Percentiles rank a stretch among this genome's conserved stretches.
Conservation (phyloP, 192 early-diverging fungal species). For the Rhizoclosmatium globosum region DNA sequence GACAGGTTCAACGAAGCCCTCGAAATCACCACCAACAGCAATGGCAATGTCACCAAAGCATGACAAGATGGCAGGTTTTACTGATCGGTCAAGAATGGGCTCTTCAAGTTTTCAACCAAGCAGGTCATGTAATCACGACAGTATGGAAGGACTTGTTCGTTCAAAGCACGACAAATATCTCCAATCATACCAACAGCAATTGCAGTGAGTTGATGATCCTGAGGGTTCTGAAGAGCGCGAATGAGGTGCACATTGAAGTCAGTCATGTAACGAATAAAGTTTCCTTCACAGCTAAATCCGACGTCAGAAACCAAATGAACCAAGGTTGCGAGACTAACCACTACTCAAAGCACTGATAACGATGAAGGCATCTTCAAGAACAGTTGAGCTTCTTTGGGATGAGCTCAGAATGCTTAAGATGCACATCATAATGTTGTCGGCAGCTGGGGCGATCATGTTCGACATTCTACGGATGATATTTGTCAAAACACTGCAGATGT, state of each 20-base stretch:
- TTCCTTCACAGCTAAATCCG: constrained; percentile 72
- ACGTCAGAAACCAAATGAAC: not conserved
- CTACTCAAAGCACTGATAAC: constrained; percentile 85
- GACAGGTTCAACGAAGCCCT: constrained; percentile 77
- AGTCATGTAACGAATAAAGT: constrained; percentile 90
- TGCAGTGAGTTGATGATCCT: constrained; percentile 90
- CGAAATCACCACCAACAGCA: constrained; percentile 88
- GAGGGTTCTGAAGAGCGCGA: constrained; percentile 83
- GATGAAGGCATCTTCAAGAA: constrained; percentile 93
- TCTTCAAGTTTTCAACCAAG: constrained; percentile 80
- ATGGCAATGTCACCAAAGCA: constrained; percentile 98
- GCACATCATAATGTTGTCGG: constrained; percentile 91
- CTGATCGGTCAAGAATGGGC: constrained; percentile 77
- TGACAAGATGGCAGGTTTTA: constrained; percentile 94
- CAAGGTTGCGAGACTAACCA: constrained; percentile 51
- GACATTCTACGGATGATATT: constrained; percentile 83
- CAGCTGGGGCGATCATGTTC: constrained; percentile 73
- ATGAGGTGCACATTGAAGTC: constrained; percentile 85
- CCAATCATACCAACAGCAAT: constrained; percentile 98
- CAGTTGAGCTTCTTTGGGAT: constrained; percentile 80
- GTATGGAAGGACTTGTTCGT: constrained; percentile 77
- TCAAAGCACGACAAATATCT: constrained; percentile 92
- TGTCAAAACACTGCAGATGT: constrained; percentile 91
- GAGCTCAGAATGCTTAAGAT: constrained; percentile 80
- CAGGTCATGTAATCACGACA: constrained; percentile 85